These are phyloP conservation scores for Chrysosporium keratinophilum DNA, from an alignment of 2,329 filamentous ascomycete genomes.

Conservation along the genomic window DNA sequence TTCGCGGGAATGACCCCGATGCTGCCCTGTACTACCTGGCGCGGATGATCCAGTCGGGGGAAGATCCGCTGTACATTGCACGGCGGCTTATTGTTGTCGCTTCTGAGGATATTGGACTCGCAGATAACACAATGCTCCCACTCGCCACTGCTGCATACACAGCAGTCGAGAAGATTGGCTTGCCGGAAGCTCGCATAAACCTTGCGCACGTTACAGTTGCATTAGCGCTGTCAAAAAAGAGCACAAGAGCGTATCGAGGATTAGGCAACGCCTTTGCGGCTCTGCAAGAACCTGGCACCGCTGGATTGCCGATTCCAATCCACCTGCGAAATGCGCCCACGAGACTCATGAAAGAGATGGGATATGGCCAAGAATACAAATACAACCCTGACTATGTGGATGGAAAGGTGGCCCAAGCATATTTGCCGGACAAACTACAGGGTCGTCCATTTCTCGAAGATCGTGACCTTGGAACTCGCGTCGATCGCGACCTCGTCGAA, in stretches of 20 bases:
- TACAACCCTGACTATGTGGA: conserved; percentile 86
- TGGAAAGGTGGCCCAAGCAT: conserved; percentile 75
- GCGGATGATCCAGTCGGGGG: conserved; percentile 88
- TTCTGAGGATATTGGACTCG: conserved; percentile 84
- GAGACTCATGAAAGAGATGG: conserved; percentile 81
- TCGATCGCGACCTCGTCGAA: conserved; percentile 57
- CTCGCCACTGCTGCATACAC: conserved; percentile 79
- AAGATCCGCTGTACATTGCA: conserved; percentile 87
- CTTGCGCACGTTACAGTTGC: conserved; percentile 80
- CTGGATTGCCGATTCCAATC: conserved; percentile 68
- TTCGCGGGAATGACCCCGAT: conserved; percentile 76
- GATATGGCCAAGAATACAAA: conserved; percentile 85
- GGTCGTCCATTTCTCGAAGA: conserved; percentile 70
- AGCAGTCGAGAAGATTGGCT: conserved; percentile 83
- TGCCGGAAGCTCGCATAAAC: conserved; percentile 89
- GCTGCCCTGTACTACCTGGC: conserved; percentile 89
- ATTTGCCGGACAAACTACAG: conserved; percentile 66
- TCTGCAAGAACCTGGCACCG: conserved; percentile 71
- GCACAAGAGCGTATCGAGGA: conserved; percentile 72
- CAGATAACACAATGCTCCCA: conserved; percentile 71
- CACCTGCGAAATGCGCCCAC: conserved; percentile 91
- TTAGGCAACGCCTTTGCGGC: conserved; percentile 71
- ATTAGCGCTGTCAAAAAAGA: conserved; percentile 70
- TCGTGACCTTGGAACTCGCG: conserved; percentile 62
- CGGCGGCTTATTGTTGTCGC: conserved; percentile 90